Evolutionary conservation across 2,329 filamentous ascomycete species (phyloP).

Genomic region (Pseudovirgaria hyperparasitica): DNA sequence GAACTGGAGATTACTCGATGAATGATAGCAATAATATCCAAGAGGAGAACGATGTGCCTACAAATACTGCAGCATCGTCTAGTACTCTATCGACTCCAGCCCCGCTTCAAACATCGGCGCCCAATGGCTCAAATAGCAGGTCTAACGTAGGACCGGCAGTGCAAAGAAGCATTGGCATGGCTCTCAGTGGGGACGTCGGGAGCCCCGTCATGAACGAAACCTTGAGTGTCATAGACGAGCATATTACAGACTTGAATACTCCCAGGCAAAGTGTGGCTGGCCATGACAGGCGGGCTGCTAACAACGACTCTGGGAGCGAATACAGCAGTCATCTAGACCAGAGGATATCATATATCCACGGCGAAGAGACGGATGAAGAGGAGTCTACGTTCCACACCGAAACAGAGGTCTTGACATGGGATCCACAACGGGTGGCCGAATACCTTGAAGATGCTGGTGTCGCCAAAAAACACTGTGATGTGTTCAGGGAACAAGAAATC

Average conservation of each 20-base stretch:
- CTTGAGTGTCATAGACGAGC: constrained; percentile 89
- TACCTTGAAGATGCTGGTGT: constrained; percentile 78
- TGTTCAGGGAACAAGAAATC: constrained; percentile 93
- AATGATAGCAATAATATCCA: no score
- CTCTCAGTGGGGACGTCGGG: constrained; percentile 32
- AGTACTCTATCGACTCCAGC: constrained; percentile 10
- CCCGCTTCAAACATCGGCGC: constrained; percentile 16
- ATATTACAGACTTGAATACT: constrained; percentile 75
- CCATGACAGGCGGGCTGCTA: constrained; percentile 37
- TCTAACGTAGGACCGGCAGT: constrained; percentile 9
- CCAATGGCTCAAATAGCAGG: constrained; percentile 9
- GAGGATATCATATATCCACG: constrained; percentile 81
- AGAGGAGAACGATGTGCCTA: no score
- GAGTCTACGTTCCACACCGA: constrained; percentile 58
- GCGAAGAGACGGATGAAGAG: constrained; percentile 91
- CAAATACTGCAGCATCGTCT: no score
- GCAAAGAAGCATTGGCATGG: constrained; percentile 22
- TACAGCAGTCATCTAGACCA: constrained; percentile 71
- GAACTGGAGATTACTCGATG: no score
- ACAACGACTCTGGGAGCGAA: constrained; percentile 75
- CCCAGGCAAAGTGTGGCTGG: constrained; percentile 40
- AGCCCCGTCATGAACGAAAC: constrained; percentile 88
- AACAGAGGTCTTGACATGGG: constrained; percentile 69
- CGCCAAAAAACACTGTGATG: constrained; percentile 80
- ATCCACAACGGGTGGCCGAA: constrained; percentile 69